Base-by-base conservation (phyloP, 306 rosid species). In the Cajanus cajan region DNA sequence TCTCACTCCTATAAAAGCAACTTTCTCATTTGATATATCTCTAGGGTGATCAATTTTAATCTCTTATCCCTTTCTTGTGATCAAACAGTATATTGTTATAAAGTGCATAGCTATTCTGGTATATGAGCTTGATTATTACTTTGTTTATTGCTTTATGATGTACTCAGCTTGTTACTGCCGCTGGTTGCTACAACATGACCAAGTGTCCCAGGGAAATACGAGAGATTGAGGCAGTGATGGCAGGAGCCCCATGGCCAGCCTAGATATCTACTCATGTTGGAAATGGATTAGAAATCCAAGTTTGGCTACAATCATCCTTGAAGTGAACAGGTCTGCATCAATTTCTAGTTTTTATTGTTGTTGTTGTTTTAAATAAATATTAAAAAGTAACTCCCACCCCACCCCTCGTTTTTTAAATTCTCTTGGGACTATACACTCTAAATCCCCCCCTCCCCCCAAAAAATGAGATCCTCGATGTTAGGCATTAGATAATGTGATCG, bases 221-320 rank as follows among this genome's bases (percentile, higher is more conserved):
- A 73, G 97, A 94, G 82, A 89, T 94, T 8, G 97, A 94, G 76
- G 94, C 92, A 14, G 96, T 94, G 58, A 94, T 94, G 98, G 90
- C 94, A 1, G 98, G 94, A 13, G 90, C 85, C 58, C 89, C 90
- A 6, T 94, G 98, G 98, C 92, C 96, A 5, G 72, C 57, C 43
- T 68, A 83, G 51, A 71, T 67, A 15, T 63, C 90, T 72, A 21
- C 74, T 14, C 8, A 52, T 19, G 39, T 52, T 18, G 40, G 37
- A 79, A 85, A 86, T 45, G 85, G 85, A 28, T 44, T 66, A 18
- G 47, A 47, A 64, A 74, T 83, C 66, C 11, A 64, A 70, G 68
- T 54, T 68, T 77, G 59, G 45, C 37, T 50, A 58, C 14, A 24
- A 43, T 67, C 51, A 24, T 51, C 24, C 39, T 52, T 12, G 22